These are phyloP conservation scores for Benincasa hispida DNA, from an alignment of 306 rosid genomes.

Conservation along the genomic window DNA sequence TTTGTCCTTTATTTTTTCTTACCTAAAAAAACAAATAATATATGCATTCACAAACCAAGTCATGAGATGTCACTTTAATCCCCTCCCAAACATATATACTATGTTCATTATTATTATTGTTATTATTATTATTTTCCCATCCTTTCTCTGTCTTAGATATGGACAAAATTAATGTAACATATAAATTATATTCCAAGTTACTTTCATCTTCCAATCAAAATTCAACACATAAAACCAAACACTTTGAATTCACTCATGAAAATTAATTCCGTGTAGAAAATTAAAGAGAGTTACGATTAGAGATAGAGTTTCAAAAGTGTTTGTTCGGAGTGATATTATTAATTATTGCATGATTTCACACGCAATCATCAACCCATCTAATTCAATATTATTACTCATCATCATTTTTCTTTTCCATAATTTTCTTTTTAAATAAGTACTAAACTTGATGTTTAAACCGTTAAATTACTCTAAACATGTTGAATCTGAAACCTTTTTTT, in stretches of 20 bases:
- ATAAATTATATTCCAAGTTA: not conserved
- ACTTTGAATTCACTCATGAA: not conserved
- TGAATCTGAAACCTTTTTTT: too few relatives aligned
- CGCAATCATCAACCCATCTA: not conserved
- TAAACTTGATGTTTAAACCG: not conserved
- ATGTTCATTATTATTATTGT: not conserved
- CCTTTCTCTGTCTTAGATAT: not conserved
- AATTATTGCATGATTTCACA: not conserved
- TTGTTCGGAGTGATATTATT: not conserved
- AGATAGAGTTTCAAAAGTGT: not conserved
- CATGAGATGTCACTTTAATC: constrained; percentile 1
- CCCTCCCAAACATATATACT: not conserved
- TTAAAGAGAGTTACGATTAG: not conserved
- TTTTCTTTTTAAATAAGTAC: not conserved
- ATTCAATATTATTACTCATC: not conserved
- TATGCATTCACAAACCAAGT: not conserved
- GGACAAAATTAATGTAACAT: not conserved
- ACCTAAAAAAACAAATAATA: not conserved
- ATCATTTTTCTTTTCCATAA: not conserved
- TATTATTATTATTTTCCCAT: not conserved
- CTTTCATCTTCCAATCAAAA: not conserved
- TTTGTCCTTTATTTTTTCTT: not conserved
- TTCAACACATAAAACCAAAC: not conserved
- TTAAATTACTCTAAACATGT: too few relatives aligned
- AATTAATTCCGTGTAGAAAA: not conserved